phyloP scores from a whole-genome alignment of 768 basidiomycete species.

The Kwoniella sp. region DNA sequence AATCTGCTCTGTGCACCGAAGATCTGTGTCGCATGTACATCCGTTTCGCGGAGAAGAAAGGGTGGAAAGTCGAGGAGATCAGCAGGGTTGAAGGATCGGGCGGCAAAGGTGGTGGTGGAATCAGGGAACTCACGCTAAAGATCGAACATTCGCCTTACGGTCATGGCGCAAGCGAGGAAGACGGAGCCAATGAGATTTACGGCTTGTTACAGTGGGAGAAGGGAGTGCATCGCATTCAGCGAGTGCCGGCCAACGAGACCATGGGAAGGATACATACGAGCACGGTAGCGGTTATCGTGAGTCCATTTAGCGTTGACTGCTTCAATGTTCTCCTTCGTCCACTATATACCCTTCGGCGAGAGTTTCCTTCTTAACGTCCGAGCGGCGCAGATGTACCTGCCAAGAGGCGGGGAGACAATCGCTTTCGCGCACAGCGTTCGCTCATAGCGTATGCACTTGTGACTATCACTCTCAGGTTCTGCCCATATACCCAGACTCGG shows the following conservation, averaged over 20 bases:
- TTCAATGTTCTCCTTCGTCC: too few species aligned
- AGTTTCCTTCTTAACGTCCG: too few species aligned
- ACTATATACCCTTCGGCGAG: too few species aligned
- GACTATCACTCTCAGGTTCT: slow-evolving; percentile 65
- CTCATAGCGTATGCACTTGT: too few species aligned
- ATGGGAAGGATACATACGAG: slow-evolving; percentile 89
- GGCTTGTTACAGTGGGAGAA: slow-evolving; percentile 76
- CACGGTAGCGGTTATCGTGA: slow-evolving; percentile 80
- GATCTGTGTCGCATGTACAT: slow-evolving; percentile 82
- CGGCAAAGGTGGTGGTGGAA: slow-evolving; percentile 36
- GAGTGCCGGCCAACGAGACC: slow-evolving; percentile 87
- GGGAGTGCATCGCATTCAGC: slow-evolving; percentile 92
- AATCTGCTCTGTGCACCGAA: slow-evolving; percentile 76
- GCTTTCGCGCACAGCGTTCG: too few species aligned
- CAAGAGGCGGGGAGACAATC: too few species aligned
- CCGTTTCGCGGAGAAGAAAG: slow-evolving; percentile 63
- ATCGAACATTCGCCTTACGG: slow-evolving; percentile 43
- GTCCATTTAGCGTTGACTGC: too few species aligned
- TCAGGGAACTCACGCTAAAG: slow-evolving; percentile 56
- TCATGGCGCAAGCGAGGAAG: slow-evolving; percentile 67
- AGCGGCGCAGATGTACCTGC: too few species aligned
- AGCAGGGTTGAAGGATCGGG: slow-evolving; percentile 37
- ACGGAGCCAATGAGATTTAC: slow-evolving; percentile 63
- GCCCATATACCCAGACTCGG: slow-evolving; percentile 66
- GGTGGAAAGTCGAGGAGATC: slow-evolving; percentile 64